Evolutionary conservation across 805 yeast genomes (phyloP).

Genomic region (Saccharomycopsis sp.): DNA sequence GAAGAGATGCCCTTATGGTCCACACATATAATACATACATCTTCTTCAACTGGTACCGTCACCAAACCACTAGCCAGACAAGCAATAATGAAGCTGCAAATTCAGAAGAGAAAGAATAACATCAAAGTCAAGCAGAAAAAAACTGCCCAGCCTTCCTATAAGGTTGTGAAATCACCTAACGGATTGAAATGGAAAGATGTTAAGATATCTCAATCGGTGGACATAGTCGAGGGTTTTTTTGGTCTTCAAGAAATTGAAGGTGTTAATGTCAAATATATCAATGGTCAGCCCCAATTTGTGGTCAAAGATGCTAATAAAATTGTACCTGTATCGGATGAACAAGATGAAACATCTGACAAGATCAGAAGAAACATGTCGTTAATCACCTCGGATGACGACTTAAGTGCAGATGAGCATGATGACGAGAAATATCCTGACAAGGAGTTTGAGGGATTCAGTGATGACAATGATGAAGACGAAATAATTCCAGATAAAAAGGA

Average conservation of each 20-base stretch:
- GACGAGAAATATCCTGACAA: constrained; percentile 27
- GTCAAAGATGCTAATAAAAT: constrained; percentile 32
- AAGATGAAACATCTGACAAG: constrained; percentile 12
- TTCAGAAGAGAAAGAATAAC: neutral
- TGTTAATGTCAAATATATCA: constrained; percentile 68
- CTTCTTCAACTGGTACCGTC: too few relatives aligned
- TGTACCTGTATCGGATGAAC: constrained; percentile 22
- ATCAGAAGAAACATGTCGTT: constrained; percentile 18
- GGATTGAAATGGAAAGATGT: constrained; percentile 74
- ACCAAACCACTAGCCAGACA: too few relatives aligned
- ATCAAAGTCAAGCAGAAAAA: constrained; percentile 5
- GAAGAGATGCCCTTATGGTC: neutral
- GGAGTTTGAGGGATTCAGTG: constrained; percentile 16
- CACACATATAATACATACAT: neutral
- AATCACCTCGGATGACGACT: constrained; percentile 1
- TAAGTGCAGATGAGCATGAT: constrained; percentile 18
- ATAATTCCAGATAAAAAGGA: constrained; percentile 24
- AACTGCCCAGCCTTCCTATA: constrained; percentile 25
- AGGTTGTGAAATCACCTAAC: constrained; percentile 39
- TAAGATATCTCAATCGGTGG: constrained; percentile 74
- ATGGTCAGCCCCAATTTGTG: constrained; percentile 62
- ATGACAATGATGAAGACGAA: constrained; percentile 17
- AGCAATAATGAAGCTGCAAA: neutral
- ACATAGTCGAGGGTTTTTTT: constrained; percentile 83
- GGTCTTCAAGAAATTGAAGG: constrained; percentile 95